Evolutionary conservation across 306 rosid species (phyloP), one percentile per base, ranked within the genome.

Genomic region (Trifolium subterraneum): DNA sequence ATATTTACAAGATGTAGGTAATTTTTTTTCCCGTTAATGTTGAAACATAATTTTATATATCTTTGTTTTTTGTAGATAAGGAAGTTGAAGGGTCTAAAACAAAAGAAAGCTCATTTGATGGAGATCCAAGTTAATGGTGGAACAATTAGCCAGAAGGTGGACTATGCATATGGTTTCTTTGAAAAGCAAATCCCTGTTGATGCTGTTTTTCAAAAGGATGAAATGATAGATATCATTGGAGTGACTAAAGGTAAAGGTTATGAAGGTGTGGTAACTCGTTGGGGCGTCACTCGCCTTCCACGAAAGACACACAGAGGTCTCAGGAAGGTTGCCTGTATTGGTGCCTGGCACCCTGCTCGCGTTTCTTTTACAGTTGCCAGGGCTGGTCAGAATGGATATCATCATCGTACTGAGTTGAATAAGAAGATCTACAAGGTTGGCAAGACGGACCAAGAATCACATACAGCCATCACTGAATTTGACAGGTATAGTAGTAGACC

Each of bases 291-390:
- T 42, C 89, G 97, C 1, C 97, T 92, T 45, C 97, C 97, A 0
- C 93, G 96, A 22, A 92, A 92, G 89, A 89, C 97, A 0, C 97
- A 89, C 61, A 86, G 97, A 56, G 97, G 97, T 80, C 84, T 92
- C 13, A 80, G 97, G 81, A 92, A 92, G 90, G 97, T 92, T 23
- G 97, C 97, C 51, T 92, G 97, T 82, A 92, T 92, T 75, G 97
- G 97, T 85, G 93, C 97, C 2, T 92, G 97, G 96, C 97, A 92
- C 75, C 97, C 96, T 74, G 96, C 97, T 3, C 85, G 97, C 60
- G 97, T 92, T 31, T 92, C 97, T 4, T 92, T 88, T 58, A 89
- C 97, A 0, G 97, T 92, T 72, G 96, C 97, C 20, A 88, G 97
- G 81, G 96, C 97, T 77, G 96, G 97, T 54, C 97, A 92, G 79